phyloP scores from a whole-genome alignment of 306 rosid genomes.

The Astragalus membranaceus region DNA sequence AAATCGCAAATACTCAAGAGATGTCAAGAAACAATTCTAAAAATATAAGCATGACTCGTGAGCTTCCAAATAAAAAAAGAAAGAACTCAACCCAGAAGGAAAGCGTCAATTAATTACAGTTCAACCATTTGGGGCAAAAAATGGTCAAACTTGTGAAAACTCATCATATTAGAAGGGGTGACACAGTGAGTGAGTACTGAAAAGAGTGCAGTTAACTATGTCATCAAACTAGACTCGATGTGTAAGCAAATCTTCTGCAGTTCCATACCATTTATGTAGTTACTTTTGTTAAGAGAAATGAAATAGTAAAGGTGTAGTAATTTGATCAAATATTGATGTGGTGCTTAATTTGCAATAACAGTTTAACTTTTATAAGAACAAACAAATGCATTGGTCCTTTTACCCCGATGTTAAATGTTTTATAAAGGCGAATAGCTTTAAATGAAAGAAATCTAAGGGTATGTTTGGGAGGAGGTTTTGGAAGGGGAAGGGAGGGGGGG shows the following conservation, averaged over 20 bases:
- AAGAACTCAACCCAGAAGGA: too few relatives aligned
- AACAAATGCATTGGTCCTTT: constrained; percentile 18
- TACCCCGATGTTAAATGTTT: neutral
- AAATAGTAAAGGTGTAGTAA: neutral
- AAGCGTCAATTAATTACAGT: neutral
- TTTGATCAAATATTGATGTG: neutral
- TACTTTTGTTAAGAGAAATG: constrained; percentile 14
- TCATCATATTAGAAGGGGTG: too few relatives aligned
- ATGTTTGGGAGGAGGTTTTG: too few relatives aligned
- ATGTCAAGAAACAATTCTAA: too few relatives aligned
- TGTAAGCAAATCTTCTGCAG: neutral
- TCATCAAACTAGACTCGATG: neutral
- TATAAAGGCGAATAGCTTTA: too few relatives aligned
- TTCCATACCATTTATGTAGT: constrained; percentile 13
- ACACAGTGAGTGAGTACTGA: neutral
- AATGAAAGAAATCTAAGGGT: too few relatives aligned
- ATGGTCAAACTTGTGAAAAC: neutral
- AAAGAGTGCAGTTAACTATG: neutral
- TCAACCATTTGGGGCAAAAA: neutral
- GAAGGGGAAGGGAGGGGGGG: too few relatives aligned
- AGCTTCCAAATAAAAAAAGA: too few relatives aligned
- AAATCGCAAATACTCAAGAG: too few relatives aligned
- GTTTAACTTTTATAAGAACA: neutral
- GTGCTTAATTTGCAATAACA: constrained; percentile 2
- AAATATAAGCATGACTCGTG: too few relatives aligned